Conservation (phyloP, 1,139 yeast genomes). For the Hyphopichia buzzinii region DNA sequence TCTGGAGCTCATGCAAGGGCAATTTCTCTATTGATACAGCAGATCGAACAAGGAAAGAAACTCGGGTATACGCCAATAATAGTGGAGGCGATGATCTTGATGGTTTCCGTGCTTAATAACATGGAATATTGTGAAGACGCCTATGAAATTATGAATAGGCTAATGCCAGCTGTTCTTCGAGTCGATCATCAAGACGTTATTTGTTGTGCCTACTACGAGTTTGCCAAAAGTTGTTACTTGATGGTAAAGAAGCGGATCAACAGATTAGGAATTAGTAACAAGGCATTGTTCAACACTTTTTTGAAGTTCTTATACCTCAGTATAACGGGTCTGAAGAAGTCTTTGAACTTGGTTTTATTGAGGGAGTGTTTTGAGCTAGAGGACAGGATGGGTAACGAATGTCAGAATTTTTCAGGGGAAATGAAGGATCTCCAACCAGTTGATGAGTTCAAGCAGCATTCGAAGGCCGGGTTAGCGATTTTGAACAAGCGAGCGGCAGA, state of each 20-base stretch:
- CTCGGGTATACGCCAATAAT: conserved; percentile 39
- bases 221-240: conserved; percentile 28
- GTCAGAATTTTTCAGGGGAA: conserved; percentile 31
- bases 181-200: conserved; percentile 30
- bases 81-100: conserved; percentile 38
- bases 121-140: conserved; percentile 38
- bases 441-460: conserved; percentile 32
- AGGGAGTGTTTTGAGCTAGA: conserved; percentile 31
- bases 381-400: conserved; percentile 29
- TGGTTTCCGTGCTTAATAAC: conserved; percentile 37
- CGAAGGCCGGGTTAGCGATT: conserved; percentile 28
- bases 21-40: conserved; percentile 43
- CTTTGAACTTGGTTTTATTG: conserved; percentile 28
- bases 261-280: conserved; percentile 5
- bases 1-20: conserved; percentile 41
- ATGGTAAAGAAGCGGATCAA: conserved; percentile 13
- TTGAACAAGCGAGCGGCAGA: conserved; percentile 26
- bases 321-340: conserved; percentile 42
- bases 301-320: conserved; percentile 39
- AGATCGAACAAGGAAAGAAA: conserved; percentile 38
- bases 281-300: conserved; percentile 21
- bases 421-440: conserved; percentile 28
- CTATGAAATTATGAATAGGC: conserved; percentile 27
- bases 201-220: conserved; percentile 36
- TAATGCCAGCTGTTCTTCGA: conserved; percentile 41